Evolutionary conservation across 345 rosid genomes (phyloP), one percentile per base, ranked within the genome.

Genomic region (Populus euphratica): DNA sequence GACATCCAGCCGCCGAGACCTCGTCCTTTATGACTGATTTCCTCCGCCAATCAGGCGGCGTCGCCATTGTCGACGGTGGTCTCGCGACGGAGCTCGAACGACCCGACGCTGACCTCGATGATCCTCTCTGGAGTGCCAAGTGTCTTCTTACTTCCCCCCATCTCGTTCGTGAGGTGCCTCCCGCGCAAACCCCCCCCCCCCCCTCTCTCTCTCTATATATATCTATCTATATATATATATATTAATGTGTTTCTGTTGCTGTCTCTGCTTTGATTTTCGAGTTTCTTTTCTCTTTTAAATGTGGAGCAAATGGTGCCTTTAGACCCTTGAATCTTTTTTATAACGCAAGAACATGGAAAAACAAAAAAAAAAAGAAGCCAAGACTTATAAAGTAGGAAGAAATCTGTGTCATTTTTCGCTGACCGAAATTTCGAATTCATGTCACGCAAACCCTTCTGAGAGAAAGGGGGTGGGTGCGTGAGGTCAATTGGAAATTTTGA

Each of bases 71-170:
- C 21, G 97, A 90, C 78, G 94, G 97, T 0, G 97, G 94, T 62
- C 86, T 92, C n/a, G 94, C 97, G 16, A 90, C 97, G 83, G 97
- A 89, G 86, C 90, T 92, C 74, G 93, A 90, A 88, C 78, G 90
- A 21, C 90, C 86, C 72, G 93, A 93, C 21, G 94, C 97, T 63
- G 92, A 92, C 85, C 94, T 92, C 76, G 90, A 89, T 65, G 94
- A 92, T 81, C 93, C 94, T 39, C 92, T 92, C 73, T 92, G 94
- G 94, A 90, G 94, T 78, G 93, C 97, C 86, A 89, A 89, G 85
- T 90, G 94, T 77, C 94, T 92, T 35, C 84, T 89, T 83, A 85
- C 88, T 21, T 90, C 92, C 68, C 88, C 94, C 80, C 88, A 89
- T 76, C 93, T 89, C 86, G 80, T 92, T 77, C 93, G 86, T 82